Evolutionary conservation across 306 rosid species (phyloP).

Genomic region (Vicia sativa): DNA sequence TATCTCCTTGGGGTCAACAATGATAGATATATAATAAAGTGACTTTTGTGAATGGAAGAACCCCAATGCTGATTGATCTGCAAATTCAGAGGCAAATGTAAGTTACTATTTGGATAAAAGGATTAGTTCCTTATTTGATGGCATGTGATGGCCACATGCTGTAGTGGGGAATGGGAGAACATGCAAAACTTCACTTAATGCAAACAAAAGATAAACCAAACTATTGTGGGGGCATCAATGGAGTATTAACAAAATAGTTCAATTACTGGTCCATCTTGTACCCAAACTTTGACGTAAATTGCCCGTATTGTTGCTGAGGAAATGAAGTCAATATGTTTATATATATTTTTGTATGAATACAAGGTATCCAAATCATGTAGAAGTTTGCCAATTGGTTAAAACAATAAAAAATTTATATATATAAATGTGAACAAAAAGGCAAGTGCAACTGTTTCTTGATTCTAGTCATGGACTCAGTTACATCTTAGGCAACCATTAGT

Average conservation of each 20-base stretch:
- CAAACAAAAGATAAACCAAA: slow-evolving; percentile 39
- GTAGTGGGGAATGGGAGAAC: slow-evolving; percentile 52
- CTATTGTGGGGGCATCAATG: slow-evolving; percentile 39
- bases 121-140: slow-evolving; percentile 34
- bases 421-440: slow-evolving; percentile 15
- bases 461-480: slow-evolving; percentile 50
- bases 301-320: slow-evolving; percentile 6
- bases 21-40: neutral
- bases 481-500: slow-evolving; percentile 28
- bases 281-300: slow-evolving; percentile 30
- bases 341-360: neutral
- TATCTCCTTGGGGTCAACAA: slow-evolving; percentile 43
- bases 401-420: neutral
- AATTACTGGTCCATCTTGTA: slow-evolving; percentile 33
- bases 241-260: slow-evolving; percentile 8
- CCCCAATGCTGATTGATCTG: slow-evolving; percentile 39
- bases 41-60: slow-evolving; percentile 33
- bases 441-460: slow-evolving; percentile 37
- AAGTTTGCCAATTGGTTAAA: neutral
- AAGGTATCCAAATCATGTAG: no score
- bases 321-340: neutral
- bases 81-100: slow-evolving; percentile 29
- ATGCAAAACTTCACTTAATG: slow-evolving; percentile 44
- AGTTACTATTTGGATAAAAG: slow-evolving; percentile 20
- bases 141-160: slow-evolving; percentile 62